Evolutionary conservation across 2,329 filamentous ascomycete species (phyloP), one percentile per base, ranked within the genome.

Genomic region (Dothideomycetidae sp.): DNA sequence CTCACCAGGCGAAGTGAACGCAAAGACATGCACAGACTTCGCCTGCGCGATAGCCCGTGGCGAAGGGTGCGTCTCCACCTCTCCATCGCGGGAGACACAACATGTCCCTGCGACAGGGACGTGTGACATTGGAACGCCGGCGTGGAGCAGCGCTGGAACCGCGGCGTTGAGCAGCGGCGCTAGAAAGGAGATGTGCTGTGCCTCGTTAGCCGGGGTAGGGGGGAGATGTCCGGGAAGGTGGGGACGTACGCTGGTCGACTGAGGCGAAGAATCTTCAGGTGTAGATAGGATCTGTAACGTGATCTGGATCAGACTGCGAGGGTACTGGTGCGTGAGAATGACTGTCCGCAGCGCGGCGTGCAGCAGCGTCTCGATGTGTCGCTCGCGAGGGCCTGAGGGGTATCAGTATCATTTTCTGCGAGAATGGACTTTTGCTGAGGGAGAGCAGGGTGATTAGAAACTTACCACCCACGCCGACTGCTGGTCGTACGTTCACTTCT

Each of bases 401-500:
- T 12, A 18, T 37, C 28, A 37, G 28, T 31, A 30, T 29, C n/a
- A n/a, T n/a, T n/a, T n/a, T n/a, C n/a, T n/a, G n/a, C n/a, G n/a
- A n/a, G n/a, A n/a, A n/a, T n/a, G n/a, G n/a, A n/a, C n/a, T n/a
- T n/a, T n/a, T n/a, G n/a, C n/a, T n/a, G n/a, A n/a, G n/a, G n/a
- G n/a, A n/a, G n/a, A n/a, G n/a, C n/a, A n/a, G n/a, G n/a, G n/a
- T n/a, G n/a, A n/a, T n/a, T n/a, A n/a, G n/a, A n/a, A 33, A 51
- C 69, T 54, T 57, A 77, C 85, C 80, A 64, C 81, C 84, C 31
- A 90, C 77, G 11, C 86, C 86, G 45, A 79, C 76, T 23, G 81
- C 78, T 33, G 88, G 88, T 56, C 90, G 75, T 46, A 98, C 73
- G 54, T 88, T 76, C 41, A 98, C 82, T 59, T 96, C 90, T 46